Conservation (phyloP, 208 protist species). For the Trypanosoma melophagium region DNA sequence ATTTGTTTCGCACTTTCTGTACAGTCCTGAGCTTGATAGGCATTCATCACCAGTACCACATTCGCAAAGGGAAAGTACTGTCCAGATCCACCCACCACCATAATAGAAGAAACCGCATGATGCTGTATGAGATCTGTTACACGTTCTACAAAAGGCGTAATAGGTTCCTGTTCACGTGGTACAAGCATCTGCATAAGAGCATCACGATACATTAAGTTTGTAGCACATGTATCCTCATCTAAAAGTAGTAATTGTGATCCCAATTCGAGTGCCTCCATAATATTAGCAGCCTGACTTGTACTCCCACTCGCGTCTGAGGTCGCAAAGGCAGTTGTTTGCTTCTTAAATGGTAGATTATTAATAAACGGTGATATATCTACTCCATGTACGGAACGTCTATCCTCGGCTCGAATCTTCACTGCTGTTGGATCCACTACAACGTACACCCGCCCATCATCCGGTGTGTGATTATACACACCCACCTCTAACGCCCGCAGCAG, state of each 20-base stretch:
- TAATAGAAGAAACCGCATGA: constrained; percentile 71
- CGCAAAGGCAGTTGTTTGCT: constrained; percentile 60
- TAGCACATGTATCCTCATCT: constrained; percentile 96
- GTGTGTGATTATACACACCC: constrained; percentile 94
- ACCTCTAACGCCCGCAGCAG: constrained; percentile 90
- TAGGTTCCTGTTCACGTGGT: constrained; percentile 85
- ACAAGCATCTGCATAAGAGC: constrained; percentile 90
- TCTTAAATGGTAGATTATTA: constrained; percentile 82
- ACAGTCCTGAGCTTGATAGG: constrained; percentile 74
- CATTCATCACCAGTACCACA: constrained; percentile 85
- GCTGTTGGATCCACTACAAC: constrained; percentile 82
- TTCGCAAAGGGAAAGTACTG: constrained; percentile 92
- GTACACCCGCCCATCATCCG: constrained; percentile 91
- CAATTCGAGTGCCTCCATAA: constrained; percentile 93
- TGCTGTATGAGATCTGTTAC: constrained; percentile 61
- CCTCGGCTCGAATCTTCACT: constrained; percentile 94
- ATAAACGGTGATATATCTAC: constrained; percentile 95
- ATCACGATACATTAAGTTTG: constrained; percentile 96
- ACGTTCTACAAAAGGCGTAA: constrained; percentile 88
- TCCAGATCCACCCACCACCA: constrained; percentile 92
- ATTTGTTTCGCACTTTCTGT: constrained; percentile 73
- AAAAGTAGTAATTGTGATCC: constrained; percentile 85
- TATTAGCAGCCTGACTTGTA: constrained; percentile 92
- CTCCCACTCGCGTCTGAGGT: constrained; percentile 89
- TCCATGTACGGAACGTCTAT: constrained; percentile 80